Conservation (phyloP, 495 filamentous ascomycete genomes). For the Elaphomyces granulatus region DNA sequence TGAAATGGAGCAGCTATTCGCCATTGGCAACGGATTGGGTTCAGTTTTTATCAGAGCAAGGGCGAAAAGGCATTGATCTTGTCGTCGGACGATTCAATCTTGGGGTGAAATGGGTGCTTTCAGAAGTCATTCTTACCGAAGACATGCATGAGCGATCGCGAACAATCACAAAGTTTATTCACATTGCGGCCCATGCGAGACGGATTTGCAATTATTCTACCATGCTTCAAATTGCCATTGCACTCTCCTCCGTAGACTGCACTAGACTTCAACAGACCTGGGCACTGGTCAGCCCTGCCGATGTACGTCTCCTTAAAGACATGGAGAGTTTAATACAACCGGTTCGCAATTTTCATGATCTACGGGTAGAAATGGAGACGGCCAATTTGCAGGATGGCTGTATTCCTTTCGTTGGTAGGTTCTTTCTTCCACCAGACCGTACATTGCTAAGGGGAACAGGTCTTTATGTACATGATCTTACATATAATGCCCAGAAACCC, state of each 20-base stretch:
- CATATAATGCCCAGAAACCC: constrained; percentile 87
- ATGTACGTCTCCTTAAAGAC: constrained; percentile 58
- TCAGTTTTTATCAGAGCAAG: constrained; percentile 70
- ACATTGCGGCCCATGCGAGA: constrained; percentile 75
- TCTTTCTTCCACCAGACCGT: not conserved
- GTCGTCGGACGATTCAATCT: constrained; percentile 94
- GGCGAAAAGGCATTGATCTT: constrained; percentile 82
- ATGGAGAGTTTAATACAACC: constrained; percentile 80
- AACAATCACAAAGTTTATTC: constrained; percentile 81
- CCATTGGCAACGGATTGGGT: constrained; percentile 62
- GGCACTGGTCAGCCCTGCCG: constrained; percentile 55
- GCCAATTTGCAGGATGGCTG: constrained; percentile 65
- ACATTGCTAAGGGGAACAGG: constrained; percentile 22
- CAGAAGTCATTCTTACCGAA: constrained; percentile 76
- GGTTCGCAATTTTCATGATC: constrained; percentile 75
- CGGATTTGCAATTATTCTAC: constrained; percentile 90
- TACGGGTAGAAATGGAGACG: constrained; percentile 84
- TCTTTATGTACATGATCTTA: constrained; percentile 90
- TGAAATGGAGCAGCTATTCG: constrained; percentile 73
- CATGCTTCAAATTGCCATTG: constrained; percentile 87
- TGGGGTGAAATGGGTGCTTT: constrained; percentile 93
- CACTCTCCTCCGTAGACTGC: constrained; percentile 71
- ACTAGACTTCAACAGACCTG: constrained; percentile 67
- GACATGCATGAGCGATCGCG: constrained; percentile 68
- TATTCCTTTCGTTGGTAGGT: constrained; percentile 86